These are phyloP conservation scores for Colletotrichum shisoi DNA, from an alignment of 2,329 filamentous ascomycete genomes.

Conservation along the genomic window DNA sequence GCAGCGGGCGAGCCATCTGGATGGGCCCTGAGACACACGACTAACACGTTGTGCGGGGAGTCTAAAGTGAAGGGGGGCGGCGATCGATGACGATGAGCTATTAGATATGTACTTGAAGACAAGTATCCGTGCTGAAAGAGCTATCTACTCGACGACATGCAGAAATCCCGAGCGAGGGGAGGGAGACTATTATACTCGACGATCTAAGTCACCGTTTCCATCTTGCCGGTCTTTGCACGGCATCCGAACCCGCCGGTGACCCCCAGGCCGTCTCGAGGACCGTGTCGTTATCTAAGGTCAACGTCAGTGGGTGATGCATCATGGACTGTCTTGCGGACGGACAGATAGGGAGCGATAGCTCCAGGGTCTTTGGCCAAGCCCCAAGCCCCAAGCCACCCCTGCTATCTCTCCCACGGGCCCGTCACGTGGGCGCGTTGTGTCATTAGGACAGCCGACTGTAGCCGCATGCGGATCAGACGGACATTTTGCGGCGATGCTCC, in stretches of 20 bases:
- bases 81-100: not conserved
- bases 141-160: not conserved
- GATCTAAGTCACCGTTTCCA: not conserved
- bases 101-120: not conserved
- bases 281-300: slow-evolving; percentile 1
- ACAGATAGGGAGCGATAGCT: slow-evolving; percentile 13
- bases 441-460: slow-evolving; percentile 17
- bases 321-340: slow-evolving; percentile 3
- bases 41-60: not conserved
- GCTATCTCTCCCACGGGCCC: slow-evolving; percentile 9
- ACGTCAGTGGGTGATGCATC: slow-evolving; percentile 12
- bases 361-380: slow-evolving; percentile 3
- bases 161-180: not conserved
- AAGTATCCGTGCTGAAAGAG: not conserved
- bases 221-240: slow-evolving; percentile 4
- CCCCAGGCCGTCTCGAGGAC: not conserved
- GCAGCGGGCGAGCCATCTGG: slow-evolving; percentile 15
- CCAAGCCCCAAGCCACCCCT: not conserved
- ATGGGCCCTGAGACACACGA: not conserved
- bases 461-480: slow-evolving; percentile 19
- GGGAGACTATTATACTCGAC: slow-evolving; percentile 10
- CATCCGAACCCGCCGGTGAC: slow-evolving; percentile 3
- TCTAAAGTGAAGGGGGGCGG: not conserved
- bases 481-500: slow-evolving; percentile 3
- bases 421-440: slow-evolving; percentile 17